phyloP scores from a whole-genome alignment of 1,139 yeast species.

The Diutina scorzettiae region DNA sequence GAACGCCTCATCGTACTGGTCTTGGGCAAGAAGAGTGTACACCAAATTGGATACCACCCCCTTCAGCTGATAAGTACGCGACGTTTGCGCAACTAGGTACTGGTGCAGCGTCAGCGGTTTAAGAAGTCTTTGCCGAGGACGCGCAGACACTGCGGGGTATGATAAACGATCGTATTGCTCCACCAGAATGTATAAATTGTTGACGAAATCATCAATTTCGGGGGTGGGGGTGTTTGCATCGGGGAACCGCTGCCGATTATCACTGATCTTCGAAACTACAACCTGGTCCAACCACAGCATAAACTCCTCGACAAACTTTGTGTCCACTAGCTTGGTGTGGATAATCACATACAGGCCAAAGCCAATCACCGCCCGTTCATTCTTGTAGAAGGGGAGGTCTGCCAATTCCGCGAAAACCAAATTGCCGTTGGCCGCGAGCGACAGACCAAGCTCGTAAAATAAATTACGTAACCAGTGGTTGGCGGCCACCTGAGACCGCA shows the following conservation, averaged over 20 bases:
- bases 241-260: conserved; percentile 17
- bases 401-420: neutral
- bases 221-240: conserved; percentile 18
- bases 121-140: conserved; percentile 11
- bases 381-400: neutral
- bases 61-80: conserved; percentile 29
- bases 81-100: conserved; percentile 20
- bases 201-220: conserved; percentile 19
- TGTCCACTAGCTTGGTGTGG: conserved; percentile 17
- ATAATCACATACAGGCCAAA: conserved; percentile 12
- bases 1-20: conserved; percentile 33
- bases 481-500: conserved; percentile 25
- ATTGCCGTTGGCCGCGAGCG: neutral
- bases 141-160: conserved; percentile 14
- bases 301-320: conserved; percentile 12
- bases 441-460: neutral
- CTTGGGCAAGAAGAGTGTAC: conserved; percentile 22
- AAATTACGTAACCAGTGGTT: conserved; percentile 21
- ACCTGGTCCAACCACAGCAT: conserved; percentile 1
- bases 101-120: conserved; percentile 21
- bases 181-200: conserved; percentile 21
- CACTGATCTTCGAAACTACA: neutral
- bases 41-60: conserved; percentile 23
- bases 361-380: neutral
- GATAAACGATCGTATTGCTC: conserved; percentile 10